These are phyloP conservation scores for Vigna nakashimae DNA, from an alignment of 306 rosid genomes.

Conservation along the genomic window DNA sequence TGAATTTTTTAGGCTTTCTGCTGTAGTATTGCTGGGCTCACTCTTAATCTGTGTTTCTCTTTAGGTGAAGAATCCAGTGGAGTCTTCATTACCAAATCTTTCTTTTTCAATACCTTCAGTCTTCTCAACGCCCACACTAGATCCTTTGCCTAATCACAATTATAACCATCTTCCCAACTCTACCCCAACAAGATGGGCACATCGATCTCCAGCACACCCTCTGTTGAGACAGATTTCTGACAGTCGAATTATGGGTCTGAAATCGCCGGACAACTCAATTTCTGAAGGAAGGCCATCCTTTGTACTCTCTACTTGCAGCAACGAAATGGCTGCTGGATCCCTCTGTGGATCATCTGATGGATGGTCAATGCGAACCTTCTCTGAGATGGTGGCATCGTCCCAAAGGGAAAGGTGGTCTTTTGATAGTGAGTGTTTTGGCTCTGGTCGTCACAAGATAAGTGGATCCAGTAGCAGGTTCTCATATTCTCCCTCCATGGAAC, in stretches of 20 bases:
- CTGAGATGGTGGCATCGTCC: slow-evolving; percentile 92
- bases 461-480: slow-evolving; percentile 84
- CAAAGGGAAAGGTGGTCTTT: slow-evolving; percentile 94
- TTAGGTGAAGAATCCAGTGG: slow-evolving; percentile 70
- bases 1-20: slow-evolving; percentile 32
- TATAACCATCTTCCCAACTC: slow-evolving; percentile 63
- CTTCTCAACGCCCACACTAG: slow-evolving; percentile 61
- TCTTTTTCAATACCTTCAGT: slow-evolving; percentile 67
- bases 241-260: slow-evolving; percentile 71
- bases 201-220: slow-evolving; percentile 81
- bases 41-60: slow-evolving; percentile 39
- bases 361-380: slow-evolving; percentile 94
- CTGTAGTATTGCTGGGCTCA: slow-evolving; percentile 21
- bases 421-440: slow-evolving; percentile 78
- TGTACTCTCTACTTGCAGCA: slow-evolving; percentile 82
- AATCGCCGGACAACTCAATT: slow-evolving; percentile 81
- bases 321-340: slow-evolving; percentile 75
- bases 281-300: slow-evolving; percentile 85
- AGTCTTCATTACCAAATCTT: slow-evolving; percentile 61
- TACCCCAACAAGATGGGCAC: slow-evolving; percentile 72
- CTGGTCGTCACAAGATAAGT: slow-evolving; percentile 69
- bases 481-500: slow-evolving; percentile 76
- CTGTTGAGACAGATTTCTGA: slow-evolving; percentile 84
- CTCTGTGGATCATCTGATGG: slow-evolving; percentile 90
- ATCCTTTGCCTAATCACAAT: slow-evolving; percentile 56